A percentile compares a stretch with the other conserved stretches of the same genome.
Evolutionary conservation across 2,329 filamentous ascomycete genomes (phyloP).

Genomic region (Apiospora sp.): DNA sequence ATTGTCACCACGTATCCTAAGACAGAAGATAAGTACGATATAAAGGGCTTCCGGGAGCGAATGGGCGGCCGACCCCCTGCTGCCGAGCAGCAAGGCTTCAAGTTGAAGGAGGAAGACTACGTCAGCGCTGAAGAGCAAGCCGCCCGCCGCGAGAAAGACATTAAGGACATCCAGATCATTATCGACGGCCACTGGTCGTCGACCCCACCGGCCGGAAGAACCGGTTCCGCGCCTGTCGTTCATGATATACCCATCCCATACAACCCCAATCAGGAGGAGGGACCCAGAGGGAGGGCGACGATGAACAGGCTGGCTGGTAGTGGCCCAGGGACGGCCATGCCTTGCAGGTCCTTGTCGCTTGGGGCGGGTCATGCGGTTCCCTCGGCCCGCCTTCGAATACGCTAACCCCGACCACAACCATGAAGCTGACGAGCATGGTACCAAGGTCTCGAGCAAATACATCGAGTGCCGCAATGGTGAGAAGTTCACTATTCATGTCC

Average conservation of each 20-base stretch:
- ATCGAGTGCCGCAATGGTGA: slow-evolving; percentile 35
- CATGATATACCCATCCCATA: no score
- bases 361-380: no score
- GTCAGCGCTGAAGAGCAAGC: no score
- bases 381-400: no score
- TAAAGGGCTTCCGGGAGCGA: slow-evolving; percentile 6
- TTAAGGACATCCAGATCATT: neutral
- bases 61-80: neutral
- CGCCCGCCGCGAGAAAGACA: neutral
- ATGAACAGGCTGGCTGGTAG: no score
- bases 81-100: neutral
- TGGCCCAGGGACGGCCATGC: no score
- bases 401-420: no score
- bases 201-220: no score
- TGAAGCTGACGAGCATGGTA: neutral
- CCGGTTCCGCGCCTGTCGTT: no score
- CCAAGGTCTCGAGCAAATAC: slow-evolving; percentile 27
- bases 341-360: no score
- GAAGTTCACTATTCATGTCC: slow-evolving; percentile 31
- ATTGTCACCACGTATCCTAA: slow-evolving; percentile 6
- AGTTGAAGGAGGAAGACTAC: neutral
- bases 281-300: no score
- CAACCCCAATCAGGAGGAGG: no score
- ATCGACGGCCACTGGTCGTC: neutral
- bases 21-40: slow-evolving; percentile 19